Conservation (phyloP, 1,284 basidiomycete genomes). For the Ceratobasidium theobromae region DNA sequence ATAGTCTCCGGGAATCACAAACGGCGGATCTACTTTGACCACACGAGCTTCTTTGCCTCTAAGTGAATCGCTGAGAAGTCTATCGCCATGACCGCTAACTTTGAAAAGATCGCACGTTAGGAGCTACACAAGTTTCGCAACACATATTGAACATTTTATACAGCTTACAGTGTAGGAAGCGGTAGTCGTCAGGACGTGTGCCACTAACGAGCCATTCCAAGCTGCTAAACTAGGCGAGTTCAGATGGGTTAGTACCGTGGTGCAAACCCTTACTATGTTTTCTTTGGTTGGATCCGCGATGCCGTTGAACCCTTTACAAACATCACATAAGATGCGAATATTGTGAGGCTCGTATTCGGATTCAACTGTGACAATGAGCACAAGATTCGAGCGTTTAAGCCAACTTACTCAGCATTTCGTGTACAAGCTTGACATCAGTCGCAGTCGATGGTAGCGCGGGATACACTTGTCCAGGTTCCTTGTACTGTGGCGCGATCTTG, state of each 20-base stretch:
- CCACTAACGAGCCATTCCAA: neutral
- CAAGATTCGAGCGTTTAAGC: neutral
- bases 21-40: neutral
- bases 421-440: neutral
- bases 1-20: neutral
- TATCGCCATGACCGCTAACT: slow-evolving; percentile 13
- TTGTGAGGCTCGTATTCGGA: neutral
- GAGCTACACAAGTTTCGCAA: too few species aligned
- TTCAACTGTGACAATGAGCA: neutral
- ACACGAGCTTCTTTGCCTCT: neutral
- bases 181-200: neutral
- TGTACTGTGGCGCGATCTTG: neutral
- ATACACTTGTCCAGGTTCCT: neutral
- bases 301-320: neutral
- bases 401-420: neutral
- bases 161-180: slow-evolving; percentile 6
- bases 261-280: neutral
- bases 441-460: neutral
- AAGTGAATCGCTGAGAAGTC: neutral
- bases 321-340: neutral
- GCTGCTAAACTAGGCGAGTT: neutral
- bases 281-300: neutral
- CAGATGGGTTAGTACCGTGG: neutral
- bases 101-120: too few species aligned
- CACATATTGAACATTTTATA: neutral